Evolutionary conservation across 345 rosid species (phyloP), one percentile per base, ranked within the genome.

Genomic region (Theobroma cacao): DNA sequence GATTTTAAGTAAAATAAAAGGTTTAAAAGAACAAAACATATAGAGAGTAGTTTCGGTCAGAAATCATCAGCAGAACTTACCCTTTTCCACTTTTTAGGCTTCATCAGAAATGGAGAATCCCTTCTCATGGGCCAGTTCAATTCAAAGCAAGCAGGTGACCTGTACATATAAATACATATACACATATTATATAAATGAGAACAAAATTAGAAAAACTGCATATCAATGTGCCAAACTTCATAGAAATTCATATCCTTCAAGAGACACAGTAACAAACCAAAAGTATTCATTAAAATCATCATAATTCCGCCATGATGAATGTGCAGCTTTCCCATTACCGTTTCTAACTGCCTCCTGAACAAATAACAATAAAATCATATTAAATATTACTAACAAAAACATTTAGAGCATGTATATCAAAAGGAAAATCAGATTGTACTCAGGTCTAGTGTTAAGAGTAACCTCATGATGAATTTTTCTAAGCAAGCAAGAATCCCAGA

Each of bases 281-380:
- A 96, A 96, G 84, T 92, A 96, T 85, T 96, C 99, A 76, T 96
- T 96, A 87, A 96, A 96, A 83, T 96, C 99, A 73, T 96, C 99
- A 82, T 96, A 96, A 89, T 96, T 96, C 85, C 99, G 89, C 99
- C 99, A 96, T 31, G 90, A 85, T 66, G 99, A 94, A 89, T 96
- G 99, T 26, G 98, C 87, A 83, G 99, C 98, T 86, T 89, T 96
- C 79, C 99, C 99, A 83, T 86, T 86, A 79, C 89, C 85, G 85
- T 92, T 96, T 72, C 87, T 86, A 61, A 33, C 80, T 75, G 90
- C 90, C 88, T 96, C 99, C 98, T 96, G 85, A 70, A 61, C 26
- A 56, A 79, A 60, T 59, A 70, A 55, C 52, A 78, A 80, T 72
- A 81, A 65, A 75, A 83, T 77, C 43, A 62, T 52, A 61, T 75